Evolutionary conservation across 1,284 basidiomycete genomes (phyloP).

Genomic region (Microbotryum violaceum): DNA sequence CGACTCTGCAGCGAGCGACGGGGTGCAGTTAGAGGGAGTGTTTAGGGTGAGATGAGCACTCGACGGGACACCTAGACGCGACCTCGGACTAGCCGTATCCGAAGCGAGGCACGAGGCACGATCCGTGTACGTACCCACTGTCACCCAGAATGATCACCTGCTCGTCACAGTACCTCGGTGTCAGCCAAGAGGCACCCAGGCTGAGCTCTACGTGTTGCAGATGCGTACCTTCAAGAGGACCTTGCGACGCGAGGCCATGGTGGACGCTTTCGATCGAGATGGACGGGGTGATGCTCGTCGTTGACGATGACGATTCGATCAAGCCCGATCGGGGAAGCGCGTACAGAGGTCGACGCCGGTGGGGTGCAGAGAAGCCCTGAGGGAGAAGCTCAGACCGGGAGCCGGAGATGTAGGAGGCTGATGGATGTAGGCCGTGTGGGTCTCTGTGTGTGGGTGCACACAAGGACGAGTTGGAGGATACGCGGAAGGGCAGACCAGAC

Average conservation of each 20-base stretch:
- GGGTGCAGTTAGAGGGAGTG: not conserved
- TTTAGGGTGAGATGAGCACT: not conserved
- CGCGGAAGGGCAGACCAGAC: too few relatives aligned
- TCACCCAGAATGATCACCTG: slow-evolving; percentile 98
- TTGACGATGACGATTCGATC: not conserved
- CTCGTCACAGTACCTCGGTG: too few relatives aligned
- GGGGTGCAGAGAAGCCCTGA: too few relatives aligned
- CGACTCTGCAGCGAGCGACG: slow-evolving; percentile 59
- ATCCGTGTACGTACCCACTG: slow-evolving; percentile 53
- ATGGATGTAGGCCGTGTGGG: too few relatives aligned
- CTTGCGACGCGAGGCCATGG: slow-evolving; percentile 53
- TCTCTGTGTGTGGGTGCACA: too few relatives aligned
- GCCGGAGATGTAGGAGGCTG: too few relatives aligned
- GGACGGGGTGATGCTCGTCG: too few relatives aligned
- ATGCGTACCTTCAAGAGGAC: slow-evolving; percentile 82
- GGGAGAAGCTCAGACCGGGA: too few relatives aligned
- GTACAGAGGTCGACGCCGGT: not conserved
- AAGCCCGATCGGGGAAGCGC: not conserved
- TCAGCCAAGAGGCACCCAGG: too few relatives aligned
- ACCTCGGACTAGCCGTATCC: not conserved
- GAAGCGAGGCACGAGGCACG: slow-evolving; percentile 8
- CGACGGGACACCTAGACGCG: not conserved
- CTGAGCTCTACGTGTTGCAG: too few relatives aligned
- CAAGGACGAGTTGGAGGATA: too few relatives aligned
- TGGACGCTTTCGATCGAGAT: slow-evolving; percentile 2